Evolutionary conservation across 23 red algal species (phyloP).

Genomic region (Agarophyton chilense): DNA sequence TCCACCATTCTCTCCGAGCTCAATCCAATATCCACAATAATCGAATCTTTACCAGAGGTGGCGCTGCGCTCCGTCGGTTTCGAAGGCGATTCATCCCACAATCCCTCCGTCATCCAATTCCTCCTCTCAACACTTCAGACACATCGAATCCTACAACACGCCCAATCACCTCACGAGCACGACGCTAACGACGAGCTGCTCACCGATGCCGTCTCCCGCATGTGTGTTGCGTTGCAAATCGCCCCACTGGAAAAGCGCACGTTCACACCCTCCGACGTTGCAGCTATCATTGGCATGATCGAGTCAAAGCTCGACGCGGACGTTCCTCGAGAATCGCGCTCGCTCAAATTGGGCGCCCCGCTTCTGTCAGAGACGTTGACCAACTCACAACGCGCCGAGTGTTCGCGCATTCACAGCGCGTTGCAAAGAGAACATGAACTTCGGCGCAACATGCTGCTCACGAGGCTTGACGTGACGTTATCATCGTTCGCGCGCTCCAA

Average conservation of each 20-base stretch:
- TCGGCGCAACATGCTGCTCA: conserved; percentile 8
- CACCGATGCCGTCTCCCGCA: background rate
- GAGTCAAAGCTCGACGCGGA: background rate
- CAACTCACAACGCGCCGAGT: background rate
- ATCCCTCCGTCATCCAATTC: background rate
- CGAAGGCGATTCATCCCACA: background rate
- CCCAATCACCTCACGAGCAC: background rate
- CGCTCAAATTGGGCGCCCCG: background rate
- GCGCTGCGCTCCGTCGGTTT: conserved; percentile 5
- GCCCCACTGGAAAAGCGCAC: background rate
- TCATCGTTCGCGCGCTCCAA: background rate
- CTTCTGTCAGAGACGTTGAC: background rate
- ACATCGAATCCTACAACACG: background rate
- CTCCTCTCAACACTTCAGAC: conserved; percentile 25
- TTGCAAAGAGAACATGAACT: background rate
- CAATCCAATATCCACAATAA: background rate
- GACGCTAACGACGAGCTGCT: background rate
- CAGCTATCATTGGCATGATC: background rate
- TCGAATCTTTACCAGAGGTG: background rate
- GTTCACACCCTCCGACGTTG: background rate
- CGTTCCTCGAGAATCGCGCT: background rate
- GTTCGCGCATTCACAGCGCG: background rate
- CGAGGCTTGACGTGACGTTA: conserved; percentile 7
- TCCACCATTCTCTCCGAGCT: conserved; percentile 12
- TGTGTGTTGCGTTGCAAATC: background rate